A percentile compares a stretch with the other conserved stretches of the same genome.
These are phyloP conservation scores for Sporobolomyces pararoseus DNA, from an alignment of 768 basidiomycete species.

Conservation along the genomic window DNA sequence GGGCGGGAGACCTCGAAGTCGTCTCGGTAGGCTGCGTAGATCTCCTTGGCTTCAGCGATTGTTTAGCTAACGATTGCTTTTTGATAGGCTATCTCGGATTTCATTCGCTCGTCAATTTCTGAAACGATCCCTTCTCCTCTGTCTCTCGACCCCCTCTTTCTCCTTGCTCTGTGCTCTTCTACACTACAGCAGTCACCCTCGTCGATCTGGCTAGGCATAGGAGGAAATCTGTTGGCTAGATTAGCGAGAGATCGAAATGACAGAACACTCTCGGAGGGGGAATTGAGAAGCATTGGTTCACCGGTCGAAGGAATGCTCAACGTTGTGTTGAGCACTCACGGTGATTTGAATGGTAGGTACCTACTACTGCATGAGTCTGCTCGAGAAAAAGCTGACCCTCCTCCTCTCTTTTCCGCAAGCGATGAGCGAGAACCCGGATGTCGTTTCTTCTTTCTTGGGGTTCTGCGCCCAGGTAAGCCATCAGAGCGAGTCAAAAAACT, in stretches of 20 bases:
- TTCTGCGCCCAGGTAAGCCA: conserved; percentile 47
- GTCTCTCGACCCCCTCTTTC: conserved; percentile 50
- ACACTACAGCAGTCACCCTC: conserved; percentile 34
- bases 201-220: conserved; percentile 46
- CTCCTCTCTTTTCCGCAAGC: too few species aligned
- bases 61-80: background rate
- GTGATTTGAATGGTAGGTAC: conserved; percentile 2
- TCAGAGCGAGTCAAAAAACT: too few species aligned
- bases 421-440: conserved; percentile 49
- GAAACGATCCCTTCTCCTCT: conserved; percentile 49
- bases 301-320: conserved; percentile 28
- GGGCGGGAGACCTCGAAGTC: conserved; percentile 49
- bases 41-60: too few species aligned
- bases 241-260: conserved; percentile 41
- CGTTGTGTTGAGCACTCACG: conserved; percentile 12
- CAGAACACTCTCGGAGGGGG: conserved; percentile 9
- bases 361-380: too few species aligned
- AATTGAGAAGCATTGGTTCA: conserved; percentile 1
- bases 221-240: conserved; percentile 47
- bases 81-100: conserved; percentile 45
- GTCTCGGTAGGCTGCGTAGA: too few species aligned
- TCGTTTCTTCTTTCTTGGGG: conserved; percentile 51
- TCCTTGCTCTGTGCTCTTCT: conserved; percentile 50
- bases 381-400: too few species aligned
- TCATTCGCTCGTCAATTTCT: conserved; percentile 49